These are phyloP conservation scores for Fusarium albosuccineum DNA, from an alignment of 2,329 filamentous ascomycete genomes.

Conservation along the genomic window DNA sequence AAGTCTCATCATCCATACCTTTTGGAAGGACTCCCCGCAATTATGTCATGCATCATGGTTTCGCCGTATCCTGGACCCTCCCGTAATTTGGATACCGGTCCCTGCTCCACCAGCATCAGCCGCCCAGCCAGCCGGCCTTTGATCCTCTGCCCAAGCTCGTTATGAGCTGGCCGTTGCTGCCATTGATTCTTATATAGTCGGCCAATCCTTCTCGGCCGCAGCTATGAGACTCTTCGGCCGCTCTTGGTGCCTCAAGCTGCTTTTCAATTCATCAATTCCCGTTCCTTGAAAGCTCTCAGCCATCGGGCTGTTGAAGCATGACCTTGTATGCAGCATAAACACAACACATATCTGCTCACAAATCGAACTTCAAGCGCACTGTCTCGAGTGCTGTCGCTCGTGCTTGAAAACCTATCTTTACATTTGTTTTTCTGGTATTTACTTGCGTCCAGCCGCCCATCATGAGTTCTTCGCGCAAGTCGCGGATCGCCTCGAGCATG, in stretches of 20 bases:
- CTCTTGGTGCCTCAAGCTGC: conserved; percentile 45
- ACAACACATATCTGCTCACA: conserved; percentile 31
- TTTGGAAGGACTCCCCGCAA: conserved; percentile 52
- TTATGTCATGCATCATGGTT: conserved; percentile 62
- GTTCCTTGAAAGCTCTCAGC: conserved; percentile 29
- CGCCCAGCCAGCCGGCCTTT: conserved; percentile 35
- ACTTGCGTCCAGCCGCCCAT: conserved; percentile 40
- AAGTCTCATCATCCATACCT: conserved; percentile 38
- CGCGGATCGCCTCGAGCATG: conserved; percentile 60
- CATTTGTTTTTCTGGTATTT: not conserved
- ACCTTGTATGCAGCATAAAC: conserved; percentile 32
- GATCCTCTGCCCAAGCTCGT: conserved; percentile 27
- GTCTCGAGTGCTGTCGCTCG: conserved; percentile 8
- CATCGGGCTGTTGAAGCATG: conserved; percentile 34
- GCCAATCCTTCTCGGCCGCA: conserved; percentile 42
- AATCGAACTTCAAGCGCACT: conserved; percentile 20
- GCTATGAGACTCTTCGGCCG: conserved; percentile 40
- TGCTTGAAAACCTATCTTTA: not conserved
- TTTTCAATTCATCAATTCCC: conserved; percentile 39
- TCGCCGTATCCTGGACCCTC: conserved; percentile 53
- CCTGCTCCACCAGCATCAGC: conserved; percentile 46
- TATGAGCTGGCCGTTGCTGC: conserved; percentile 33
- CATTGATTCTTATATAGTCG: conserved; percentile 46
- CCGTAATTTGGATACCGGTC: conserved; percentile 51
- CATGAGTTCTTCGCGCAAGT: conserved; percentile 61